Evolutionary conservation across 495 filamentous ascomycete species (phyloP), one percentile per base, ranked within the genome.

Genomic region (Xylaria bambusicola): DNA sequence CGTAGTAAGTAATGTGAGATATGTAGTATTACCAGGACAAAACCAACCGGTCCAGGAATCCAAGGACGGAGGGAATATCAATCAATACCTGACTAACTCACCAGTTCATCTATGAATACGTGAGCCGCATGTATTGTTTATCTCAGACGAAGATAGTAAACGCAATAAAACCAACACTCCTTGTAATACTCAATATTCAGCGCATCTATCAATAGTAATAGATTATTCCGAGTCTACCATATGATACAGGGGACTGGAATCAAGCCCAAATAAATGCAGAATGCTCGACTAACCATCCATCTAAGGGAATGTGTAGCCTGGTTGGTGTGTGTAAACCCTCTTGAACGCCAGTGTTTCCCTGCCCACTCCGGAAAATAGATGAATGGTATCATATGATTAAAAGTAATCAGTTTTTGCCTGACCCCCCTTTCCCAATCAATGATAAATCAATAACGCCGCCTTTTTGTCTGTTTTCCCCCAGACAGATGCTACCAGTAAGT

Each of bases 311-410:
- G 29, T 33, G 29, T 33, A 33, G 10, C 29, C 29, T 33, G 29
- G 29, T 29, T 13, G 15, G 18, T 18, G 15, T 29, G 20, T 42
- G 38, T 38, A 44, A 23, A 6, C 12, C 53, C 29, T 15, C 26
- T 5, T n/a, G 6, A 46, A 33, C 53, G 18, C 54, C 54, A 4
- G 2, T 21, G 33, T 18, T 46, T 26, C 8, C 2, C 40, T 42
- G 21, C 21, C 13, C 46, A 24, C 20, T 45, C 36, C 3, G 12
- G 17, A 6, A 17, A 40, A 52, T 52, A 20, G 6, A 48, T 40
- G 44, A 45, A 48, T 49, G 55, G 15, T 47, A 51, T 58, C 46
- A 56, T n/a, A n/a, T 58, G 35, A 23, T 33, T 42, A 33, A 41
- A 23, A 18, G 5, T 35, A 10, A n/a, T 17, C 47, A 50, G 47